Evolutionary conservation across 2,329 filamentous ascomycete genomes (phyloP), one percentile per base, ranked within the genome.

Genomic region (Botryosphaeria dothidea): DNA sequence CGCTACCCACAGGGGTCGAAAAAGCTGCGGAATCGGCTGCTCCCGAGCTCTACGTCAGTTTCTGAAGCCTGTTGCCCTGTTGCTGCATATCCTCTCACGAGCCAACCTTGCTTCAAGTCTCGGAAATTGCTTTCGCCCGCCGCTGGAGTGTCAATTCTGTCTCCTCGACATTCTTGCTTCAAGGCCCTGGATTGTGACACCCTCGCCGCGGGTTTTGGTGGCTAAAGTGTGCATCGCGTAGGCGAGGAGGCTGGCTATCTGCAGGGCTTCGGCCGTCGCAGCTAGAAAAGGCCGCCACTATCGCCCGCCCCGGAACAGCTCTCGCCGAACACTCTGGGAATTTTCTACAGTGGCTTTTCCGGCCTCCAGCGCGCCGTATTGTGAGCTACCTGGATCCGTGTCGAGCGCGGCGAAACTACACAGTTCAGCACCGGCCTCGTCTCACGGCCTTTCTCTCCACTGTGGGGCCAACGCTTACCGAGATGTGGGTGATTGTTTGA

Each of bases 401-500:
- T n/a, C n/a, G n/a, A 6, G 31, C 31, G 7, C 31, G 7, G 31
- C 31, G 31, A 34, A 34, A 34, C 31, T 34, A 4, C 31, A n/a
- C n/a, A n/a, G n/a, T n/a, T n/a, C n/a, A 54, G 51, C 51, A 38
- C 51, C 34, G 49, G 9, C 6, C 2, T 17, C 19, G 17, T 27
- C 31, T 1, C 21, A 13, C 49, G 7, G n/a, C 13, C 34, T 56
- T 31, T n/a, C 29, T 56, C 51, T n/a, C 29, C 54, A 57, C 5
- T 29, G 54, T 57, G 54, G 54, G 34, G 54, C 54, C 3, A n/a
- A 3, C 17, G 8, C 15, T 43, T 43, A 7, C 34, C 36, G 54
- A 57, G 36, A 57, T 56, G 54, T 57, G 36, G 54, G 5, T 43
- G 36, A n/a, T 11, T 34, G 54, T 57, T 56, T 29, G 52, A 57